A percentile compares a stretch with the other conserved stretches of the same genome.
Evolutionary conservation across 2,329 filamentous ascomycete genomes (phyloP).

Genomic region (Hymenoscyphus fraxineus): DNA sequence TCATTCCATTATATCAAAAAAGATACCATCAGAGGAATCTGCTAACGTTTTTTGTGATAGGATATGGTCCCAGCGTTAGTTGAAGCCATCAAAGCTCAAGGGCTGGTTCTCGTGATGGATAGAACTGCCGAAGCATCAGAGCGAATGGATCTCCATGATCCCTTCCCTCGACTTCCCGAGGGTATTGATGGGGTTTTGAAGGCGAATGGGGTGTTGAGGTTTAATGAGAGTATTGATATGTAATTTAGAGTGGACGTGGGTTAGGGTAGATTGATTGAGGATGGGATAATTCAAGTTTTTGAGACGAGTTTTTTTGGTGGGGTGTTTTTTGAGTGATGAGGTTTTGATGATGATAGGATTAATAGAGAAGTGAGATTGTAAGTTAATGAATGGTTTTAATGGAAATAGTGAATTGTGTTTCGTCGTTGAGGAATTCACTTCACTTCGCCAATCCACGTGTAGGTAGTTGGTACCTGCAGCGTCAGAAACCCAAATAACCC

Average conservation of each 20-base stretch:
- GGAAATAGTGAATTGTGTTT: no score
- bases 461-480: no score
- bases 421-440: no score
- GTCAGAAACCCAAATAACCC: no score
- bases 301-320: no score
- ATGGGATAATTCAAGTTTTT: neutral
- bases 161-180: conserved; percentile 63
- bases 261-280: neutral
- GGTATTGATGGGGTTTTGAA: conserved; percentile 85
- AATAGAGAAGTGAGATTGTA: no score
- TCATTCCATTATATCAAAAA: neutral
- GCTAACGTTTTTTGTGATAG: conserved; percentile 44
- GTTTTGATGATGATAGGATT: no score
- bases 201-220: conserved; percentile 81
- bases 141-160: conserved; percentile 40
- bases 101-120: conserved; percentile 87
- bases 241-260: conserved; percentile 27
- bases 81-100: conserved; percentile 90
- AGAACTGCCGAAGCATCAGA: conserved; percentile 54
- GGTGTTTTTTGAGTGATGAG: no score
- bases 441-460: no score
- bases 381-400: no score
- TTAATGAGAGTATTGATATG: conserved; percentile 87
- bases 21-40: neutral
- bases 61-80: conserved; percentile 90